Evolutionary conservation across 495 filamentous ascomycete genomes (phyloP).

Genomic region (Podospora pseudocomata): DNA sequence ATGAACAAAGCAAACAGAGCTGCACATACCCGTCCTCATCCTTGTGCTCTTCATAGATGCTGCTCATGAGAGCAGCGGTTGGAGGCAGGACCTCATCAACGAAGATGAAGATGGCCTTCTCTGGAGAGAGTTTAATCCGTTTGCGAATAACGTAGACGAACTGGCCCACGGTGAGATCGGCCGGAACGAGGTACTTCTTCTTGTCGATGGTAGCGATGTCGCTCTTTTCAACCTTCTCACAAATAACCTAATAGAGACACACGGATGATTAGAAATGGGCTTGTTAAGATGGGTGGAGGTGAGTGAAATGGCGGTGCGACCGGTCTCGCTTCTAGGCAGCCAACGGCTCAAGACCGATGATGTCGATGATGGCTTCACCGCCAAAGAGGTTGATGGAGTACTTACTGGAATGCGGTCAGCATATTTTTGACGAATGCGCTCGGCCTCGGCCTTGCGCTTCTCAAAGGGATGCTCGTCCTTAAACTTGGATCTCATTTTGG

Average conservation of each 20-base stretch:
- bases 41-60: constrained; percentile 99
- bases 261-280: constrained; percentile 14
- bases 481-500: constrained; percentile 93
- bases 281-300: not conserved
- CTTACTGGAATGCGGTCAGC: constrained; percentile 96
- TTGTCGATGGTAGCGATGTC: constrained; percentile 99
- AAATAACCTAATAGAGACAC: constrained; percentile 71
- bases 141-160: constrained; percentile 99
- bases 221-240: constrained; percentile 98
- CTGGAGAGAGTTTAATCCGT: constrained; percentile 98
- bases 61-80: constrained; percentile 97
- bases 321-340: not conserved
- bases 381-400: constrained; percentile 22
- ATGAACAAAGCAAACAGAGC: not conserved
- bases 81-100: constrained; percentile 97
- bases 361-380: not conserved
- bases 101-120: constrained; percentile 99
- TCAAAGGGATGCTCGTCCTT: constrained; percentile 99
- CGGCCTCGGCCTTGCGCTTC: constrained; percentile 99
- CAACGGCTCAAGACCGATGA: not conserved
- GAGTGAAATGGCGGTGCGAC: not conserved
- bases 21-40: constrained; percentile 62
- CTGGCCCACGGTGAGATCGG: constrained; percentile 97
- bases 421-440: constrained; percentile 98
- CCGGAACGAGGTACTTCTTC: constrained; percentile 99